phyloP scores from a whole-genome alignment of 306 rosid species.

The Hippophae tibetana region DNA sequence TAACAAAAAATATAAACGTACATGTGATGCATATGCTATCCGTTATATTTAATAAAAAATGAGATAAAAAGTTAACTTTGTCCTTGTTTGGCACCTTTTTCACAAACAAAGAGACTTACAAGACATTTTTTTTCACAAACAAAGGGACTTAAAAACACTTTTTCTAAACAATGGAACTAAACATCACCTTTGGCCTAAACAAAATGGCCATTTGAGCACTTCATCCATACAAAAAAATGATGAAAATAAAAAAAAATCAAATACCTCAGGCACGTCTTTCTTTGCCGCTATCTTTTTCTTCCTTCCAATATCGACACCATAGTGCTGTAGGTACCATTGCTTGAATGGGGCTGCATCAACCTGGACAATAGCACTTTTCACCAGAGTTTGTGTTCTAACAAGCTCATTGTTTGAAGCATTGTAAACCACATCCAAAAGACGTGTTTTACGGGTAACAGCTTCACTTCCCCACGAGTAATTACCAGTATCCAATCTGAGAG shows the following conservation, averaged over 20 bases:
- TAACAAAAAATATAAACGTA: too few relatives aligned
- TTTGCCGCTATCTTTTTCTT: conserved; percentile 33
- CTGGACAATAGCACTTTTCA: conserved; percentile 34
- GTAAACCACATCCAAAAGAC: conserved; percentile 36
- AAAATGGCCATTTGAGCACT: background rate
- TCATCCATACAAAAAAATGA: background rate
- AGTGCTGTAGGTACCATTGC: conserved; percentile 40
- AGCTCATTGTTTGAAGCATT: conserved; percentile 43
- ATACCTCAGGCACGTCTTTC: conserved; percentile 35
- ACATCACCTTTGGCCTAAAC: background rate
- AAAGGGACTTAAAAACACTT: too few relatives aligned
- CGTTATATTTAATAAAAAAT: too few relatives aligned
- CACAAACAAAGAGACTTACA: too few relatives aligned
- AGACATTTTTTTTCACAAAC: too few relatives aligned
- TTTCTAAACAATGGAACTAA: too few relatives aligned
- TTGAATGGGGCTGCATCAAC: conserved; percentile 42
- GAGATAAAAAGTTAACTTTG: too few relatives aligned
- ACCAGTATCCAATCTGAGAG: conserved; percentile 40
- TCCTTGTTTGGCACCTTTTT: too few relatives aligned
- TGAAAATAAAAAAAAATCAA: background rate
- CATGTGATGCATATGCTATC: too few relatives aligned
- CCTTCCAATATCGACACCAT: conserved; percentile 32
- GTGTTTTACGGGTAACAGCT: conserved; percentile 32
- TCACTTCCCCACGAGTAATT: conserved; percentile 44
- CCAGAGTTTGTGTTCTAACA: conserved; percentile 38